Percentiles rank a stretch among this genome's conserved stretches.
phyloP scores from a whole-genome alignment of 176 grass and related monocot genomes.

The Puya raimondii region DNA sequence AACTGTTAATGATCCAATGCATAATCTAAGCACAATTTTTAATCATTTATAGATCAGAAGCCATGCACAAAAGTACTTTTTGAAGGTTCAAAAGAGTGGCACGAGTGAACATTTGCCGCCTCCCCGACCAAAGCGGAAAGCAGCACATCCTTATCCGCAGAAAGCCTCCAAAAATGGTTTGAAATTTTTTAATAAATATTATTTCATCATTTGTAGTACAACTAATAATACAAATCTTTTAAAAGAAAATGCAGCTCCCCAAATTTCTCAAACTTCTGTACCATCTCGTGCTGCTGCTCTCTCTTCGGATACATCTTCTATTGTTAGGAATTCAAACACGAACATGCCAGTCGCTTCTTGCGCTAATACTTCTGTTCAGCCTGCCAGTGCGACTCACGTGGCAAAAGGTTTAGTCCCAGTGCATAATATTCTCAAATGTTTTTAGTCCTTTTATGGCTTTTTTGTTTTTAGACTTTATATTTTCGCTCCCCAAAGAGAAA shows the following conservation, averaged over 20 bases:
- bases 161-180: conserved; percentile 79
- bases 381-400: conserved; percentile 23
- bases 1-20: too few species aligned
- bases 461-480: conserved; percentile 4
- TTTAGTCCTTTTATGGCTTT: background rate
- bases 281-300: conserved; percentile 29
- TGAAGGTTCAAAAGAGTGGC: conserved; percentile 90
- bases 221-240: background rate
- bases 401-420: conserved; percentile 24
- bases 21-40: background rate
- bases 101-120: conserved; percentile 86
- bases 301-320: conserved; percentile 27
- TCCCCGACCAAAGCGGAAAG: conserved; percentile 90
- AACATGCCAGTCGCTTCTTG: conserved; percentile 25
- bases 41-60: conserved; percentile 69
- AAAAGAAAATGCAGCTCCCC: conserved; percentile 6
- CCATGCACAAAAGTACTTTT: conserved; percentile 95
- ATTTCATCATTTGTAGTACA: background rate
- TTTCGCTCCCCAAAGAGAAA: too few species aligned
- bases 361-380: conserved; percentile 22
- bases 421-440: background rate
- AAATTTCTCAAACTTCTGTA: conserved; percentile 20
- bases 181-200: background rate
- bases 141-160: conserved; percentile 94
- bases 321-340: conserved; percentile 21